These are phyloP conservation scores for Endocalyx cinctus DNA, from an alignment of 2,329 filamentous ascomycete species.

Conservation along the genomic window DNA sequence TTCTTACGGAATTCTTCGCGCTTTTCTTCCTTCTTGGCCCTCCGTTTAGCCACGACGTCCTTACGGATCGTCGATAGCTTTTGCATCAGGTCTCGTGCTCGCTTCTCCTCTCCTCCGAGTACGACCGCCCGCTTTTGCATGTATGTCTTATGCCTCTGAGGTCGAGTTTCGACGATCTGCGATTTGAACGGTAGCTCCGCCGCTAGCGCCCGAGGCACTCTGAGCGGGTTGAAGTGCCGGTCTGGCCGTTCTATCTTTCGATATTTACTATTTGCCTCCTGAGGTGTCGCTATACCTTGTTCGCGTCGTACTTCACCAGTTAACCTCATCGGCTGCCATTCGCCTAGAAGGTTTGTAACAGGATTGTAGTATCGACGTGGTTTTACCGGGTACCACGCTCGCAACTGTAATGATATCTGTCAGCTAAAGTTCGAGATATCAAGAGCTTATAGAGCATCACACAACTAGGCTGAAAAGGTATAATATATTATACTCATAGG, in stretches of 20 bases:
- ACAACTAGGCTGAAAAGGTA: too few relatives aligned
- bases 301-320: slow-evolving; percentile 86
- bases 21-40: slow-evolving; percentile 83
- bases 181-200: slow-evolving; percentile 87
- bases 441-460: too few relatives aligned
- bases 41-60: slow-evolving; percentile 80
- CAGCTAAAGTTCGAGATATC: too few relatives aligned
- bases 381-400: slow-evolving; percentile 95
- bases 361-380: slow-evolving; percentile 97
- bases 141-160: slow-evolving; percentile 78
- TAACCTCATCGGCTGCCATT: slow-evolving; percentile 87
- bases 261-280: slow-evolving; percentile 82
- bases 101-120: slow-evolving; percentile 78
- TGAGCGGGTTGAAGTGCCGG: slow-evolving; percentile 74
- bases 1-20: slow-evolving; percentile 76
- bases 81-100: slow-evolving; percentile 82
- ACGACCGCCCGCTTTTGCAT: slow-evolving; percentile 95
- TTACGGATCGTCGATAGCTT: slow-evolving; percentile 88
- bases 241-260: slow-evolving; percentile 60
- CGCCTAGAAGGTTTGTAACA: slow-evolving; percentile 82
- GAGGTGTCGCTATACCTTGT: slow-evolving; percentile 69
- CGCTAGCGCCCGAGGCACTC: slow-evolving; percentile 74
- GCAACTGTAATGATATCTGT: too few relatives aligned
- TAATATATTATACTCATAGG: too few relatives aligned
- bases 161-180: slow-evolving; percentile 78